Evolutionary conservation across 2,329 filamentous ascomycete species (phyloP), one percentile per base, ranked within the genome.

Genomic region (Xylariaceae sp.): DNA sequence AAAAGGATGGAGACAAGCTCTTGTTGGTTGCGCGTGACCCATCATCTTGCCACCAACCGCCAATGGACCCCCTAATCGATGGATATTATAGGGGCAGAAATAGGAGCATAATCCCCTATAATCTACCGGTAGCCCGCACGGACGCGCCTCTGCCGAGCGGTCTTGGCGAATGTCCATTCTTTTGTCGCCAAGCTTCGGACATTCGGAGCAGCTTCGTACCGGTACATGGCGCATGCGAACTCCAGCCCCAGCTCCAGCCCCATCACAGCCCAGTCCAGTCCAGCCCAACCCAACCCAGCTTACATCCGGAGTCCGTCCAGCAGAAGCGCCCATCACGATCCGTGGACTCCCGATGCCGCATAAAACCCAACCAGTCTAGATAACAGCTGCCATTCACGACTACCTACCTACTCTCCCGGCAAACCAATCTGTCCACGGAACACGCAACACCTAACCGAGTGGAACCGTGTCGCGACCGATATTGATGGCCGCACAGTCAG

Each of bases 401-500:
- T n/a, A n/a, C n/a, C n/a, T n/a, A n/a, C n/a, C 37, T 40, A 6
- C 30, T 39, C 4, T 16, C 12, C 47, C 13, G n/a, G 34, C 48
- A 41, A 16, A 19, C 48, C n/a, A 13, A 15, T 6, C 16, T 12
- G 19, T 7, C 15, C 2, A 30, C 16, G 10, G 29, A 16, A 49
- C 29, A 34, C 16, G 32, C 22, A 16, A 26, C 41, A n/a, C 15
- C 21, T 15, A 21, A 29, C 41, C 13, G 41, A 43, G 41, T 12
- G 12, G 15, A n/a, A 21, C 41, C n/a, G 41, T 43, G n/a, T 13
- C 16, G n/a, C 44, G 29, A 18, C 40, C 26, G 13, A 40, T 34
- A 43, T 61, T 58, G 55, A 65, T 67, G 64, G 65, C 64, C 65
- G 53, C 61, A 59, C 45, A 47, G 53, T 46, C 54, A 55, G 54